These are phyloP conservation scores for Clonostachys rhizophaga DNA, from an alignment of 2,329 filamentous ascomycete genomes.

Conservation along the genomic window DNA sequence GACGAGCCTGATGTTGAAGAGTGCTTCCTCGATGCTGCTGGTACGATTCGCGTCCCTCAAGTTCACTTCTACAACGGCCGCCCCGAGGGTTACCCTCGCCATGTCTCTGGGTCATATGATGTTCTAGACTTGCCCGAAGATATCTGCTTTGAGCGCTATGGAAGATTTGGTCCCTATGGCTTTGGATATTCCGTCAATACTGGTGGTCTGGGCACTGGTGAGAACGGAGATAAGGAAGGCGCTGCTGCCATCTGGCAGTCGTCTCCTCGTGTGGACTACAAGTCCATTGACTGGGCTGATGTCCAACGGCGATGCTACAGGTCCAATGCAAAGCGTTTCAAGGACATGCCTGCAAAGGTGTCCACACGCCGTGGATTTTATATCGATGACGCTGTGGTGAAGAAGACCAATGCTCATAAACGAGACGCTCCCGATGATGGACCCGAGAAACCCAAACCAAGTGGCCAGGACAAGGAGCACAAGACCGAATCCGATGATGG, in stretches of 20 bases:
- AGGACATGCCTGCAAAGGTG: conserved; percentile 31
- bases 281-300: conserved; percentile 72
- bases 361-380: conserved; percentile 46
- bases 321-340: conserved; percentile 68
- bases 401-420: conserved; percentile 4
- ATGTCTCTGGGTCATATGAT: conserved; percentile 83
- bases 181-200: conserved; percentile 75
- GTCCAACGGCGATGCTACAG: conserved; percentile 70
- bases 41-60: conserved; percentile 61
- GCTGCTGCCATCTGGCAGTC: conserved; percentile 74
- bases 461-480: background rate
- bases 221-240: conserved; percentile 79
- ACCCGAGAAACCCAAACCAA: background rate
- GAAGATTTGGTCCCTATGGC: conserved; percentile 83
- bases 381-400: conserved; percentile 25
- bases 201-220: conserved; percentile 80
- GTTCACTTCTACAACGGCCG: conserved; percentile 74
- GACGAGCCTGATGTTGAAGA: conserved; percentile 52
- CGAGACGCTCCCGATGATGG: conserved; percentile 5
- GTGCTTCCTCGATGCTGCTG: conserved; percentile 72
- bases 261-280: conserved; percentile 70
- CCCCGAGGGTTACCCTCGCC: conserved; percentile 77
- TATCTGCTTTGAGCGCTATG: conserved; percentile 90
- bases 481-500: background rate
- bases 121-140: conserved; percentile 74